These are phyloP conservation scores for Yamadazyma songkhlaensis DNA, from an alignment of 1,139 yeast species.

Conservation along the genomic window DNA sequence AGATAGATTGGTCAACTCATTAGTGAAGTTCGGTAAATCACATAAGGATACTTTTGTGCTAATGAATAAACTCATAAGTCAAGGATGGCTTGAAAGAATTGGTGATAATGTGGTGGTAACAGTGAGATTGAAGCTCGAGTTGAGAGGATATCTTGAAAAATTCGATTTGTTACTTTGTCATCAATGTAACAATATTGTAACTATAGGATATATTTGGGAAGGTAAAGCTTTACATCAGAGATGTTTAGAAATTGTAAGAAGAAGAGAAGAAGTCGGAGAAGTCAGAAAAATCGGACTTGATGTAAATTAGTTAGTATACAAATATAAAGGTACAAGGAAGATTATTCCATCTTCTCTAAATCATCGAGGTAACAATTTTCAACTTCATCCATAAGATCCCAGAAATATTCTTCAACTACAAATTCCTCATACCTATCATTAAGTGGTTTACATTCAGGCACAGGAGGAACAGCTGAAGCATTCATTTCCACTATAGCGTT, in stretches of 20 bases:
- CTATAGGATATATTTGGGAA: conserved; percentile 47
- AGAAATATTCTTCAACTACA: conserved; percentile 76
- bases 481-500: conserved; percentile 74
- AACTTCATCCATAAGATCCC: conserved; percentile 84
- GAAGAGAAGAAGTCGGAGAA: conserved; percentile 13
- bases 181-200: conserved; percentile 57
- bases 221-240: conserved; percentile 46
- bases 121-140: conserved; percentile 44
- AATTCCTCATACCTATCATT: conserved; percentile 63
- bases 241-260: conserved; percentile 43
- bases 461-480: conserved; percentile 59
- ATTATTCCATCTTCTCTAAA: conserved; percentile 13
- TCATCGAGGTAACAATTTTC: conserved; percentile 62
- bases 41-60: conserved; percentile 34
- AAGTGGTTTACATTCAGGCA: conserved; percentile 44
- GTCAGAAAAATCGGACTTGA: conserved; percentile 6
- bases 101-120: conserved; percentile 33
- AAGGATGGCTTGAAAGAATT: conserved; percentile 50
- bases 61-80: conserved; percentile 39
- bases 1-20: conserved; percentile 7
- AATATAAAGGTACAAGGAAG: too few relatives aligned
- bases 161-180: conserved; percentile 47
- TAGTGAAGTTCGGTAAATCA: conserved; percentile 19
- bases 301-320: not conserved
- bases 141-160: conserved; percentile 38